Evolutionary conservation across 129 eudicot genomes (phyloP).

Genomic region (Escallonia herrerae): DNA sequence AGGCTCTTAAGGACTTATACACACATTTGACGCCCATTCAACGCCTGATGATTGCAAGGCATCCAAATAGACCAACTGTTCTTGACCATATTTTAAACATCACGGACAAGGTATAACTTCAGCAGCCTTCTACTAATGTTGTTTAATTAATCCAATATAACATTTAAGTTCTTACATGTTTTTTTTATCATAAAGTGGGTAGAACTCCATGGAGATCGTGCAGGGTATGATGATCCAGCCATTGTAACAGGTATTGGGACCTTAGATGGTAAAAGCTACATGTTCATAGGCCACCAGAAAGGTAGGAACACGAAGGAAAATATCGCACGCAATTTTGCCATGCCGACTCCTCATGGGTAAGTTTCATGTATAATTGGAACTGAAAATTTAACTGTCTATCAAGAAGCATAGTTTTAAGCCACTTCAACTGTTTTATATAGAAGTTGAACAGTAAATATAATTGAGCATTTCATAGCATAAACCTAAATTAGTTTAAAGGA

Average conservation of each 20-base stretch:
- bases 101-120: conserved; percentile 9
- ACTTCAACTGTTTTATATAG: no score
- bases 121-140: neutral
- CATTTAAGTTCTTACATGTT: neutral
- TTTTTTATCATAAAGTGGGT: conserved; percentile 13
- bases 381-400: no score
- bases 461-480: no score
- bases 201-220: conserved; percentile 39
- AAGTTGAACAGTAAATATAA: no score
- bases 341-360: conserved; percentile 32
- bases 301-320: conserved; percentile 26
- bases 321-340: conserved; percentile 20
- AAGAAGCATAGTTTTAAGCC: no score
- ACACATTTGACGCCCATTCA: conserved; percentile 24
- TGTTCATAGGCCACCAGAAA: conserved; percentile 19
- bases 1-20: conserved; percentile 19
- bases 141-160: neutral
- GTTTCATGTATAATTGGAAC: neutral
- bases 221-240: conserved; percentile 46
- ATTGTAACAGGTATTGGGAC: conserved; percentile 32
- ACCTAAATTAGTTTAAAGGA: no score
- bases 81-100: conserved; percentile 23
- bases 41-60: conserved; percentile 19
- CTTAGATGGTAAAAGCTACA: conserved; percentile 21
- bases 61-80: conserved; percentile 21